Base-by-base conservation (phyloP, 352 stramenopile species). In the Pythium guiyangense region DNA sequence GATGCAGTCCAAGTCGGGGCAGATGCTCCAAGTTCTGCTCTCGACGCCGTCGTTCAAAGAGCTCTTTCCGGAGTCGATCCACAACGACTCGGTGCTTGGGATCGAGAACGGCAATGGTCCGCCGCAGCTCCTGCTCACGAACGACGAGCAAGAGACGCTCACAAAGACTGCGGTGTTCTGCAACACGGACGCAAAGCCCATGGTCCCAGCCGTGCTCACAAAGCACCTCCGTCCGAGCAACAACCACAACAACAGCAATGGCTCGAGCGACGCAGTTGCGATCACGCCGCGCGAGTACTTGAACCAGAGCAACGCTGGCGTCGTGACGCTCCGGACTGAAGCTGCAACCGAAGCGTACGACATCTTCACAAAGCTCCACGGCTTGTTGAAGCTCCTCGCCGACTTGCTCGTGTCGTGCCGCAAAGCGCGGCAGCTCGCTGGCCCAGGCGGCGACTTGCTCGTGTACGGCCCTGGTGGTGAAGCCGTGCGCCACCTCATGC, bases 381-480 rank as follows among this genome's bases (percentile, higher is more conserved):
- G 73, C 5, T 63, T 94, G 29, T 59, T 94, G 25, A 94, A 94
- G 65, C 55, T 94, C 25, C 68, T 92, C 10, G 84, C 84, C 5
- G 84, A 94, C 64, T 63, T 94, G 39, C 56, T 94, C 26, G 84
- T 94, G 10, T 92, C 82, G 22, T 94, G 84, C 49, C 82, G 82
- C 52, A 92, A 92, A 65, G 84, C 84, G 14, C 74, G 84, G 27
- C 79, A 92, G 49, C 67, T 94, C 18, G 84, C 84, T 49, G 84
- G 84, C 6, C 84, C 82, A 8, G 84, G 84, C 31, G 84, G 84
- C 34, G 84, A 94, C 53, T 73, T 94, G 58, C 69, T 94, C 11
- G 82, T 94, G 14, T 94, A 94, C 52, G 84, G 84, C 40, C 84
- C 84, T 57, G 82, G 84, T 60, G 84, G 84, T 35, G 82, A 94